Percentiles rank a stretch among this genome's conserved stretches.
phyloP scores from a whole-genome alignment of 2,329 filamentous ascomycete genomes.

The Botryotinia narcissicola region DNA sequence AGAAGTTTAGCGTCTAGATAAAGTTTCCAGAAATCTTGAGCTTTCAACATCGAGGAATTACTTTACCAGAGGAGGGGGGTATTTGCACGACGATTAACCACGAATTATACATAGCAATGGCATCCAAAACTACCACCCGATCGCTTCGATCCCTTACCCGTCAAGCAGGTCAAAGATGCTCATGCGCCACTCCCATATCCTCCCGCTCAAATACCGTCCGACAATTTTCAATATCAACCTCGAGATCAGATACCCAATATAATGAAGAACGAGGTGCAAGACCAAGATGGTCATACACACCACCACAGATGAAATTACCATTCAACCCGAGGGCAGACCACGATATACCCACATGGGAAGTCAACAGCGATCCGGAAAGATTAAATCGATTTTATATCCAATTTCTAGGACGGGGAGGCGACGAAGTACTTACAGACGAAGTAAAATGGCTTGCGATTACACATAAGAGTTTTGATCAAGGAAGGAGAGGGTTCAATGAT shows the following conservation, averaged over 20 bases:
- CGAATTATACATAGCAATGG: slow-evolving; percentile 41
- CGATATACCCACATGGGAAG: slow-evolving; percentile 52
- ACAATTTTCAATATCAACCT: slow-evolving; percentile 32
- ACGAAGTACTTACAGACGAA: slow-evolving; percentile 78
- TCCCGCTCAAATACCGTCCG: slow-evolving; percentile 25
- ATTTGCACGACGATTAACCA: slow-evolving; percentile 9
- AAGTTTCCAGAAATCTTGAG: slow-evolving; percentile 21
- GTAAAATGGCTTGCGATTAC: slow-evolving; percentile 96
- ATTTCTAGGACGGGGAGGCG: slow-evolving; percentile 71
- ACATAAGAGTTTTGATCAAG: slow-evolving; percentile 98
- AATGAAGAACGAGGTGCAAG: slow-evolving; percentile 40
- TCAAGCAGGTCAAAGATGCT: slow-evolving; percentile 31
- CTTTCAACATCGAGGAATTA: slow-evolving; percentile 19
- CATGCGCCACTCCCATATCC: slow-evolving; percentile 28
- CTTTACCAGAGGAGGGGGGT: slow-evolving; percentile 14
- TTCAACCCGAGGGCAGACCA: slow-evolving; percentile 54
- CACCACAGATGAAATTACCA: slow-evolving; percentile 65
- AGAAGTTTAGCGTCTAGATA: slow-evolving; percentile 21
- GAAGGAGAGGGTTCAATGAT: slow-evolving; percentile 90
- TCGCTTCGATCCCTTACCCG: slow-evolving; percentile 41
- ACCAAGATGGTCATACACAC: slow-evolving; percentile 71
- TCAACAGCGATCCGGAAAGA: slow-evolving; percentile 72
- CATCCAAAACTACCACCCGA: slow-evolving; percentile 47
- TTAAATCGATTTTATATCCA: slow-evolving; percentile 76
- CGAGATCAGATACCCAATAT: slow-evolving; percentile 35